These are phyloP conservation scores for Anaeramoeba flamelloides DNA, from an alignment of 78 protist genomes.

Conservation along the genomic window DNA sequence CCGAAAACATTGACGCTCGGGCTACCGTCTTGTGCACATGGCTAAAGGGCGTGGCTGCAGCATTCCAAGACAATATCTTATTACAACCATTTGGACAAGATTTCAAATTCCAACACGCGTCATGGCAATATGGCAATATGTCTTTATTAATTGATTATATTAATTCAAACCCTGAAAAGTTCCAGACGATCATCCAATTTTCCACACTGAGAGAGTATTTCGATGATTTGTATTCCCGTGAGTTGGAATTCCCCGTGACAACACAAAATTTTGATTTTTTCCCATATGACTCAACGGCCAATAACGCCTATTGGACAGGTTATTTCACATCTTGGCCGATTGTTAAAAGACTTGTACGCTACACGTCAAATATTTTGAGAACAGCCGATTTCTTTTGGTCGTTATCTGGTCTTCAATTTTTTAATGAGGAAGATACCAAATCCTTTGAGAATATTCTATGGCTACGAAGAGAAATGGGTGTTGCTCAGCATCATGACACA, in stretches of 20 bases:
- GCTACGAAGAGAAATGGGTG: neutral
- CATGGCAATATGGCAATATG: conserved; percentile 8
- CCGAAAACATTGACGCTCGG: no score
- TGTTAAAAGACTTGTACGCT: conserved; percentile 10
- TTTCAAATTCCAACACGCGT: neutral
- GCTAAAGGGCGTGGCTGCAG: no score
- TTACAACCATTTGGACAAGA: conserved; percentile 23
- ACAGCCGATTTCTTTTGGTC: no score
- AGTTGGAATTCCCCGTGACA: neutral
- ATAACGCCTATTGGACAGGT: conserved; percentile 19
- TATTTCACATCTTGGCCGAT: conserved; percentile 27
- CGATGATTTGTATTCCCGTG: neutral
- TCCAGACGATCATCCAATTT: conserved; percentile 4
- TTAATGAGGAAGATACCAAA: no score
- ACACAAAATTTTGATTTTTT: conserved; percentile 10
- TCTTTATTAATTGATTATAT: neutral
- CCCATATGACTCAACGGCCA: conserved; percentile 18
- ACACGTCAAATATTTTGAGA: no score
- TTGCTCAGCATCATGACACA: neutral
- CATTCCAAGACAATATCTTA: no score
- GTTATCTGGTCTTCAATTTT: no score
- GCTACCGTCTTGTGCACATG: no score
- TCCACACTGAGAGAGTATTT: conserved; percentile 24
- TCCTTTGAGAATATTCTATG: neutral
- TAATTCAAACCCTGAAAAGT: neutral